These are phyloP conservation scores for Metschnikowia aberdeeniae DNA, from an alignment of 805 yeast genomes.

Conservation along the genomic window DNA sequence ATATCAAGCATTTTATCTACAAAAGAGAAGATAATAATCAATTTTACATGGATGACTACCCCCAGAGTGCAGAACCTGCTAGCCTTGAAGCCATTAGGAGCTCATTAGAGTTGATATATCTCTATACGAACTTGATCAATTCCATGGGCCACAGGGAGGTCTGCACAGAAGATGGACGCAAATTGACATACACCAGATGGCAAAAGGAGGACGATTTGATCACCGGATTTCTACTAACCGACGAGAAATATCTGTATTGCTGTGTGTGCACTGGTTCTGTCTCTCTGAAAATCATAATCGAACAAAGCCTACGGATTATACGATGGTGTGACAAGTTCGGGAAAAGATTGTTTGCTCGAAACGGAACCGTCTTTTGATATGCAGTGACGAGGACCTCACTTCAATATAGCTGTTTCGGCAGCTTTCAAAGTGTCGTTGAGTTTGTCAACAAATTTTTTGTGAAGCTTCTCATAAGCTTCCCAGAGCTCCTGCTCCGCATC, in stretches of 20 bases:
- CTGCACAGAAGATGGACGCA: conserved; percentile 20
- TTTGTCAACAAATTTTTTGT: conserved; percentile 58
- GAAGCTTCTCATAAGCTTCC: conserved; percentile 63
- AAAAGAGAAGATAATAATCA: conserved; percentile 70
- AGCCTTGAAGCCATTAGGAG: conserved; percentile 22
- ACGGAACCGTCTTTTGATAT: conserved; percentile 38
- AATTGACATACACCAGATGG: conserved; percentile 47
- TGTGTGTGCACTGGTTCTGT: conserved; percentile 43
- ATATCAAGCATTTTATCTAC: conserved; percentile 75
- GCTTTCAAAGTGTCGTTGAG: conserved; percentile 39
- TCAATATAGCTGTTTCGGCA: conserved; percentile 45
- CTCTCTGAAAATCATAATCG: conserved; percentile 52
- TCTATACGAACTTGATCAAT: conserved; percentile 27
- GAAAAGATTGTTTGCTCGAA: conserved; percentile 64
- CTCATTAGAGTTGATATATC: conserved; percentile 36
- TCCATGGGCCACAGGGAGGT: conserved; percentile 17
- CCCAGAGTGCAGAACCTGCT: conserved; percentile 13
- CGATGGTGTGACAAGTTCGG: conserved; percentile 75
- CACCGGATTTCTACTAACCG: conserved; percentile 38
- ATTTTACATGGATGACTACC: conserved; percentile 44
- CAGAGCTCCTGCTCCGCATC: conserved; percentile 54
- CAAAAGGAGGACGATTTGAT: conserved; percentile 15
- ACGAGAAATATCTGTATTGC: conserved; percentile 33
- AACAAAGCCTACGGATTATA: conserved; percentile 60
- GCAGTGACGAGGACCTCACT: conserved; percentile 17